Percentiles rank a stretch among this genome's conserved stretches.
phyloP scores from a whole-genome alignment of 371 early-diverging fungal species.

The Nosema granulosis region DNA sequence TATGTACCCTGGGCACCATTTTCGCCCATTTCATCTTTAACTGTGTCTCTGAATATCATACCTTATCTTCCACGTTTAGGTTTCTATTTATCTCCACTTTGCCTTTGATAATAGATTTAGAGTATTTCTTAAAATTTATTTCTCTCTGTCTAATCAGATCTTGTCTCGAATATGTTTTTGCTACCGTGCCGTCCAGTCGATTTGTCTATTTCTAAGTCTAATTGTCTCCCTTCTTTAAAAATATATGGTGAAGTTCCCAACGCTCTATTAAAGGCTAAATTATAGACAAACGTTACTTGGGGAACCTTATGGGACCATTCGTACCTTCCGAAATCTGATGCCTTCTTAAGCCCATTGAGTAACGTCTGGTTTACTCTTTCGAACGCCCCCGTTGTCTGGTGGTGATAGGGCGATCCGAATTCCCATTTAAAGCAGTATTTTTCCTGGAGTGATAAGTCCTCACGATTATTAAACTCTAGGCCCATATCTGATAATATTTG shows the following conservation, averaged over 20 bases:
- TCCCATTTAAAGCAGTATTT: too few species aligned
- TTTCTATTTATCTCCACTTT: not conserved
- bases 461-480: not conserved
- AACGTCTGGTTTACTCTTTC: not conserved
- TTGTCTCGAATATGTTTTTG: not conserved
- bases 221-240: not conserved
- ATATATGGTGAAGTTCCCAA: slow-evolving; percentile 37
- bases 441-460: not conserved
- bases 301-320: not conserved
- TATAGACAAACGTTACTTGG: not conserved
- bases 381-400: not conserved
- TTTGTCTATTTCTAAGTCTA: not conserved
- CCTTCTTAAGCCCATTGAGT: not conserved
- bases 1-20: not conserved
- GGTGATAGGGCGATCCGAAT: too few species aligned
- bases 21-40: not conserved
- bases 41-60: not conserved
- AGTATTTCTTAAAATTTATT: slow-evolving; percentile 12
- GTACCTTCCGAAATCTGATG: not conserved
- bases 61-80: not conserved
- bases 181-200: not conserved
- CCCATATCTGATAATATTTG: not conserved
- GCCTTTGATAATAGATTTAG: not conserved
- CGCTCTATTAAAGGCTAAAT: slow-evolving; percentile 14
- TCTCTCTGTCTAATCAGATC: not conserved